Evolutionary conservation across 768 basidiomycete species (phyloP).

Genomic region (Glaciozyma martinii): DNA sequence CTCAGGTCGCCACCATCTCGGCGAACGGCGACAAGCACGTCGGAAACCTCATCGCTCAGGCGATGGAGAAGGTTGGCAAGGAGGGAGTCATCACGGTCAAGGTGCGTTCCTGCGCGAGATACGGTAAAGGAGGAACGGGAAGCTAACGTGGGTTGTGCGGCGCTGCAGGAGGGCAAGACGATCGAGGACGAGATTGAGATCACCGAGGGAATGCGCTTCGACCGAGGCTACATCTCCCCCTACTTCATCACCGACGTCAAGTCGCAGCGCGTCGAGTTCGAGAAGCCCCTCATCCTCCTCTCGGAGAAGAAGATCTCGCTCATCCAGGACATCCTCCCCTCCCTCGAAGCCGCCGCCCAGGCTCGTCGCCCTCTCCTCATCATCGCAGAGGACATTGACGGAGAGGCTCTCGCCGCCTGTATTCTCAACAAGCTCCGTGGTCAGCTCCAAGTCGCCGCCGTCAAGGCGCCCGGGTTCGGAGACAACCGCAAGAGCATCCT

Average conservation of each 20-base stretch:
- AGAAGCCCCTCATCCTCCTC: constrained; percentile 88
- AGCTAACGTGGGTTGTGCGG: too few relatives aligned
- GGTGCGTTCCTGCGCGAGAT: constrained; percentile 23
- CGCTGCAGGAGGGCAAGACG: constrained; percentile 65
- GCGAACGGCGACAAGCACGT: constrained; percentile 78
- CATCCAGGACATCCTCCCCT: constrained; percentile 88
- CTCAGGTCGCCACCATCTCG: constrained; percentile 79
- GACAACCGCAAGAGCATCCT: constrained; percentile 99
- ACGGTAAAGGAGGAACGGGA: too few relatives aligned
- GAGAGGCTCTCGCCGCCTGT: constrained; percentile 93
- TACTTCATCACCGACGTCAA: constrained; percentile 99
- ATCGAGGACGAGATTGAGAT: constrained; percentile 99
- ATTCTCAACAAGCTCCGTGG: constrained; percentile 99
- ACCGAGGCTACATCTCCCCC: constrained; percentile 90
- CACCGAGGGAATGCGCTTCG: constrained; percentile 99
- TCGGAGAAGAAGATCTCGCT: constrained; percentile 97
- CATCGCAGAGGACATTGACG: constrained; percentile 95
- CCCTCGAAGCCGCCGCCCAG: constrained; percentile 54
- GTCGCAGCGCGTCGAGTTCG: constrained; percentile 77
- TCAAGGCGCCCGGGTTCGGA: constrained; percentile 97
- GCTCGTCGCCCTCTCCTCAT: constrained; percentile 83
- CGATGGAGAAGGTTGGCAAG: constrained; percentile 99
- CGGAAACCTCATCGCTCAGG: constrained; percentile 89
- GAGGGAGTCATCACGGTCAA: constrained; percentile 99
- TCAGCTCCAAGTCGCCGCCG: constrained; percentile 82